Percentiles rank a stretch among this genome's conserved stretches.
phyloP scores from a whole-genome alignment of 352 stramenopile species.

The Thalassiosira livingstoniorum region DNA sequence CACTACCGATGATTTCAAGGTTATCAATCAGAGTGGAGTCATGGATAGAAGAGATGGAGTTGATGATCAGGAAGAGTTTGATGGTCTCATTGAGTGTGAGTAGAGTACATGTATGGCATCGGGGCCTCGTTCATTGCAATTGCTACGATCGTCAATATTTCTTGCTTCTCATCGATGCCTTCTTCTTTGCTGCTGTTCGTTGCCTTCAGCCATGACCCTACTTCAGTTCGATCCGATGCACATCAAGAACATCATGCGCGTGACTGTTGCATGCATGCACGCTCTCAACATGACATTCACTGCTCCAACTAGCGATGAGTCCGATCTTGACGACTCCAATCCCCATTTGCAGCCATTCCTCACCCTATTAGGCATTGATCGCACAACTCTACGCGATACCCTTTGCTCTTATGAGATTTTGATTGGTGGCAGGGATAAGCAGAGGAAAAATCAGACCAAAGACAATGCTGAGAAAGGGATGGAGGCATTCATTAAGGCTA shows the following conservation, averaged over 20 bases:
- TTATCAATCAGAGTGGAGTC: conserved; percentile 89
- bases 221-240: conserved; percentile 40
- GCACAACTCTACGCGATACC: conserved; percentile 86
- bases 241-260: conserved; percentile 38
- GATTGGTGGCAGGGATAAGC: conserved; percentile 15
- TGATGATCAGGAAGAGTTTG: conserved; percentile 57
- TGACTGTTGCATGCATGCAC: conserved; percentile 34
- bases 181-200: too few relatives aligned
- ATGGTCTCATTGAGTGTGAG: conserved; percentile 5
- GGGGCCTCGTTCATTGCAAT: too few relatives aligned
- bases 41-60: conserved; percentile 76
- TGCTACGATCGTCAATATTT: too few relatives aligned
- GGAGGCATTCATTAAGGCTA: conserved; percentile 93
- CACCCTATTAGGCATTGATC: conserved; percentile 87
- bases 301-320: not conserved
- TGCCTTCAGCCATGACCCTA: conserved; percentile 47
- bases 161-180: too few relatives aligned
- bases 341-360: conserved; percentile 80
- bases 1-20: conserved; percentile 86
- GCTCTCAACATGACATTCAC: conserved; percentile 39
- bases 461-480: conserved; percentile 82
- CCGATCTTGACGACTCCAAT: conserved; percentile 37
- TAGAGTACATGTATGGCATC: too few relatives aligned
- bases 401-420: conserved; percentile 88
- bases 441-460: conserved; percentile 74